These are phyloP conservation scores for Fusarium kyushuense DNA, from an alignment of 2,329 filamentous ascomycete genomes.

Conservation along the genomic window DNA sequence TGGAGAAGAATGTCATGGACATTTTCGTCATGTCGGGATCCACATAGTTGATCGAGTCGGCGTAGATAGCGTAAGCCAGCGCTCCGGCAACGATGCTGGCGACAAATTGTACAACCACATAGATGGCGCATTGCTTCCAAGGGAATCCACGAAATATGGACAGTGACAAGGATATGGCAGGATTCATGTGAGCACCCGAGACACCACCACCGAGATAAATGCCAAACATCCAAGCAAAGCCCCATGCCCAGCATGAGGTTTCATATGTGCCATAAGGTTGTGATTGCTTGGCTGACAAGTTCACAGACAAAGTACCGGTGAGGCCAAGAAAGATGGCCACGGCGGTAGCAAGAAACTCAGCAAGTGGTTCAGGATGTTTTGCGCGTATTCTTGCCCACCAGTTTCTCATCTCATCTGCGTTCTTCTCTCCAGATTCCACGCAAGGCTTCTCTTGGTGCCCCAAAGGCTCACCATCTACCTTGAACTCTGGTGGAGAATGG, in stretches of 20 bases:
- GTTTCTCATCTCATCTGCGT: conserved; percentile 39
- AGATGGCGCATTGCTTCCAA: conserved; percentile 48
- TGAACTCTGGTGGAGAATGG: conserved; percentile 17
- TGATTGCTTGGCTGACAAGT: conserved; percentile 29
- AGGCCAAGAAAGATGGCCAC: conserved; percentile 39
- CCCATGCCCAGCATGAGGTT: conserved; percentile 45
- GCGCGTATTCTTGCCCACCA: conserved; percentile 43
- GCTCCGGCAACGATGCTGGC: conserved; percentile 19
- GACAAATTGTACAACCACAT: conserved; percentile 18
- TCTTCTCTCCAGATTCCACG: conserved; percentile 24
- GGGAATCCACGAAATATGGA: conserved; percentile 55
- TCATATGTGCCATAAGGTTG: conserved; percentile 38
- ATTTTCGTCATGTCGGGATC: conserved; percentile 49
- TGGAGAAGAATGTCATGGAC: conserved; percentile 53
- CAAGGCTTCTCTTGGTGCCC: conserved; percentile 24
- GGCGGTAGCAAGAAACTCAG: conserved; percentile 39
- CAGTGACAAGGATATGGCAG: conserved; percentile 53
- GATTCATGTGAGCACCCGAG: conserved; percentile 51
- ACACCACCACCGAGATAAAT: conserved; percentile 46
- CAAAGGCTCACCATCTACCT: conserved; percentile 37
- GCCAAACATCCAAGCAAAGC: conserved; percentile 46
- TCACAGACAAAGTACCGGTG: conserved; percentile 32
- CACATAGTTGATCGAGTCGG: conserved; percentile 37
- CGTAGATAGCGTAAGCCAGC: conserved; percentile 21
- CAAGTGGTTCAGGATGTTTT: conserved; percentile 39